A percentile compares a stretch with the other conserved stretches of the same genome.
Evolutionary conservation across 306 rosid genomes (phyloP).

Genomic region (Ceratonia siliqua): DNA sequence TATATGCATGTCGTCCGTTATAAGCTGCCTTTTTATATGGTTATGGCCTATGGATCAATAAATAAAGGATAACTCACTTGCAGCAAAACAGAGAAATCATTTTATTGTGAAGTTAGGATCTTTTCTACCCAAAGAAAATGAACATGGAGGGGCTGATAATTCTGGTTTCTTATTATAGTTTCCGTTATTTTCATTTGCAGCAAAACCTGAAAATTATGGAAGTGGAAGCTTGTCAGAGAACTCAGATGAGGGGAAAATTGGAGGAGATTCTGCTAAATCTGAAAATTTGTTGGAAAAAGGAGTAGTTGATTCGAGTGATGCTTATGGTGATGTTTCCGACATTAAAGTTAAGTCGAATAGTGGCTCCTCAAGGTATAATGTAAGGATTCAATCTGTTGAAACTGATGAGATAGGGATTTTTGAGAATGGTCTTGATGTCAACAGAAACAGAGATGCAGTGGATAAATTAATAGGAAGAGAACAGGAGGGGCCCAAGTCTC

Average conservation of each 20-base stretch:
- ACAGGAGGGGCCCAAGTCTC: conserved; percentile 44
- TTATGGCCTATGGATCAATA: neutral
- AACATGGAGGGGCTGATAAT: neutral
- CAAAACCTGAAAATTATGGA: conserved; percentile 60
- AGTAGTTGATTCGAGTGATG: conserved; percentile 41
- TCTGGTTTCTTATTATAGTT: conserved; percentile 31
- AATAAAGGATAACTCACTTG: neutral
- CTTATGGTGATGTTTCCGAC: conserved; percentile 57
- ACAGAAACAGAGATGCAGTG: conserved; percentile 34
- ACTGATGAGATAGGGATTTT: conserved; percentile 39
- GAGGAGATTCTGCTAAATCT: conserved; percentile 52
- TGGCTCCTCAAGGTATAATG: conserved; percentile 43
- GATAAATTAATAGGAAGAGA: conserved; percentile 48
- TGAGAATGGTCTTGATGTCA: conserved; percentile 40
- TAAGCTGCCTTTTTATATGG: neutral
- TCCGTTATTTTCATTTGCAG: conserved; percentile 52
- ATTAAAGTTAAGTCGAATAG: conserved; percentile 46
- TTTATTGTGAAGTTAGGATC: neutral
- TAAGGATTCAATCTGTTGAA: conserved; percentile 37
- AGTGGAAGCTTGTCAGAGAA: conserved; percentile 66
- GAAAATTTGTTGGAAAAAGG: conserved; percentile 55
- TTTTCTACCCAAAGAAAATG: neutral
- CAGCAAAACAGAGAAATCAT: neutral
- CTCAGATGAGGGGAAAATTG: conserved; percentile 61
- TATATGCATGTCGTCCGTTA: neutral